Conservation (phyloP, 768 basidiomycete genomes). For the Peribolospora kevripleyi region DNA sequence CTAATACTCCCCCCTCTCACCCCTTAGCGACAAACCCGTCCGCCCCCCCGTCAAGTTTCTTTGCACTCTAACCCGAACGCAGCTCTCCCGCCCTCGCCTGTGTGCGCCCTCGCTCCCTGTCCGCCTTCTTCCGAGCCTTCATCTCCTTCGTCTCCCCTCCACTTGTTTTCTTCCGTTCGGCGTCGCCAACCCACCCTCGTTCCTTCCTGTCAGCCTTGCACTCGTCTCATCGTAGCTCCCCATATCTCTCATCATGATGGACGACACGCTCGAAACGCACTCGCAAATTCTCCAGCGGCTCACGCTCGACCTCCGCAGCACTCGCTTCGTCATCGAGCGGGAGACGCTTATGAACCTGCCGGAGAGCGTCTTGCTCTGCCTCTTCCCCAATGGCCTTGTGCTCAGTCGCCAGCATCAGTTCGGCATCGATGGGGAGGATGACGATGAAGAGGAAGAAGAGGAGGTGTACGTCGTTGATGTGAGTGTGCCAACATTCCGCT, state of each 20-base stretch:
- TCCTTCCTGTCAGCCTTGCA: too few species aligned
- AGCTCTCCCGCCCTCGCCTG: too few species aligned
- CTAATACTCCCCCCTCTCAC: too few species aligned
- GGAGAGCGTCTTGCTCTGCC: conserved; percentile 80
- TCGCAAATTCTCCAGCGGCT: conserved; percentile 65
- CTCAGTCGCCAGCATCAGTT: conserved; percentile 28
- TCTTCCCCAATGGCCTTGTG: conserved; percentile 93
- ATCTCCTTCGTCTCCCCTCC: too few species aligned
- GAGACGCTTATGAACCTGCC: conserved; percentile 97
- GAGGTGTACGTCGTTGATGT: conserved; percentile 93
- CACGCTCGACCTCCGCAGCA: conserved; percentile 73
- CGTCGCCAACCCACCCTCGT: too few species aligned
- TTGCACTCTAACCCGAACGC: too few species aligned
- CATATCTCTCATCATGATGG: neutral
- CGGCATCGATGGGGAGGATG: conserved; percentile 35
- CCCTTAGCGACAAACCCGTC: too few species aligned
- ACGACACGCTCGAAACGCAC: neutral
- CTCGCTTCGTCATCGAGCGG: conserved; percentile 77
- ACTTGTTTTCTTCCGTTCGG: too few species aligned
- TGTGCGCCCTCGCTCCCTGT: too few species aligned
- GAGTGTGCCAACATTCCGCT: conserved; percentile 21
- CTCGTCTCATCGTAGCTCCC: too few species aligned
- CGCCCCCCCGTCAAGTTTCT: too few species aligned
- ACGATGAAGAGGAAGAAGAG: conserved; percentile 55
- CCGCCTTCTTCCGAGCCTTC: too few species aligned